Evolutionary conservation across 345 rosid species (phyloP).

Genomic region (Gossypium ekmanianum): DNA sequence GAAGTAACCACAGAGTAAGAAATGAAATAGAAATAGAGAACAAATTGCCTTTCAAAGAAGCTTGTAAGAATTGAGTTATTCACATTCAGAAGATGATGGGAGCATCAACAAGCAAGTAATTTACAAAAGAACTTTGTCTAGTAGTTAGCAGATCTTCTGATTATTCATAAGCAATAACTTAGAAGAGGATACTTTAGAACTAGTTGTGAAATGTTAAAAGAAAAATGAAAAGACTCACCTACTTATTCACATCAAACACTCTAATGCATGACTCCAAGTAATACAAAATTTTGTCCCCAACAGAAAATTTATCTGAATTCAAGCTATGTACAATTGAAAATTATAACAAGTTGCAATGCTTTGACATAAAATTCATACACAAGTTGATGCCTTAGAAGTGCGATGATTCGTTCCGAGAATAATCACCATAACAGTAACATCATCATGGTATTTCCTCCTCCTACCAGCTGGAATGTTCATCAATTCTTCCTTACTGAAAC

Average conservation of each 20-base stretch:
- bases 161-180: not conserved
- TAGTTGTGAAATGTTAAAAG: not conserved
- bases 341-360: not conserved
- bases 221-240: not conserved
- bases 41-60: too few species aligned
- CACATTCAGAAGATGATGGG: too few species aligned
- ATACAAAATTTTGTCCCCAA: slow-evolving; percentile 14
- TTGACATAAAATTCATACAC: slow-evolving; percentile 20
- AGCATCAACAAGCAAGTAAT: not conserved
- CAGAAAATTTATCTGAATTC: not conserved
- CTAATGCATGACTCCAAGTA: not conserved
- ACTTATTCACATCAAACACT: not conserved
- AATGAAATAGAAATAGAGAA: too few species aligned
- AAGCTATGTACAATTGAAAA: slow-evolving; percentile 27
- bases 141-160: not conserved
- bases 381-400: slow-evolving; percentile 82
- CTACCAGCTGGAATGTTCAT: slow-evolving; percentile 89
- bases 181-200: not conserved
- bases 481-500: slow-evolving; percentile 83
- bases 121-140: not conserved
- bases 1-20: too few species aligned
- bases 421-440: slow-evolving; percentile 82
- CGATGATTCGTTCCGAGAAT: slow-evolving; percentile 82
- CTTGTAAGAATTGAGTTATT: too few species aligned
- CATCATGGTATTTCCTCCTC: slow-evolving; percentile 94